Evolutionary conservation across 306 rosid genomes (phyloP), one percentile per base, ranked within the genome.

Genomic region (Vigna mungo): DNA sequence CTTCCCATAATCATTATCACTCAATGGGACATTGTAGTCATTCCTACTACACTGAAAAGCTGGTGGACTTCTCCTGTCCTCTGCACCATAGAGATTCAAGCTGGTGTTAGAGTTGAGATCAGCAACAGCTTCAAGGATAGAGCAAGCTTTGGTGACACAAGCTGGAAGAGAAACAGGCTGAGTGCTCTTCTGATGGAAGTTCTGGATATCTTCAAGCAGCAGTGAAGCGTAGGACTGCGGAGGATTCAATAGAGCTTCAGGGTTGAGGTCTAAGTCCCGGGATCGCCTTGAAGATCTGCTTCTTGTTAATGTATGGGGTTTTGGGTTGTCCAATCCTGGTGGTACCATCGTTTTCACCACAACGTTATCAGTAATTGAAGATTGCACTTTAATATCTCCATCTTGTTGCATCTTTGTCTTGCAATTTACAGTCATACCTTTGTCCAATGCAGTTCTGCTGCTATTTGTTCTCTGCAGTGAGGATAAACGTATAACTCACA

Each of bases 61-160:
- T 2, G 68, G 82, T 44, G 77, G 82, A 27, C 36, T 83, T 77
- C 61, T 86, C 77, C 60, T 81, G 74, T 84, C 88, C 23, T 85
- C 89, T 9, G 84, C 76, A 55, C 77, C 71, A 20, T 90, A 74
- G 20, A 83, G 20, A 32, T 77, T 88, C 58, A 89, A 88, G 74
- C 84, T 81, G 46, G 89, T 84, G 10, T 87, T 80, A 48, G 92
- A 82, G 75, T 94, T 92, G 78, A 94, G 95, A 78, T 94, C 93
- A n/a, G 98, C 95, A 51, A 94, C 96, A 58, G 97, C 98, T 88
- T 94, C 97, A 37, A 92, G 85, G 64, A 95, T 92, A 47, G 97
- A 89, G 80, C 97, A 95, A 73, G 96, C 98, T 81, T 93, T 92
- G 76, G 91, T 83, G 63, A 95, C 93, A 81, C 97, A 92, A 54